These are phyloP conservation scores for Triangularia verruculosa DNA, from an alignment of 2,329 filamentous ascomycete genomes.

Conservation along the genomic window DNA sequence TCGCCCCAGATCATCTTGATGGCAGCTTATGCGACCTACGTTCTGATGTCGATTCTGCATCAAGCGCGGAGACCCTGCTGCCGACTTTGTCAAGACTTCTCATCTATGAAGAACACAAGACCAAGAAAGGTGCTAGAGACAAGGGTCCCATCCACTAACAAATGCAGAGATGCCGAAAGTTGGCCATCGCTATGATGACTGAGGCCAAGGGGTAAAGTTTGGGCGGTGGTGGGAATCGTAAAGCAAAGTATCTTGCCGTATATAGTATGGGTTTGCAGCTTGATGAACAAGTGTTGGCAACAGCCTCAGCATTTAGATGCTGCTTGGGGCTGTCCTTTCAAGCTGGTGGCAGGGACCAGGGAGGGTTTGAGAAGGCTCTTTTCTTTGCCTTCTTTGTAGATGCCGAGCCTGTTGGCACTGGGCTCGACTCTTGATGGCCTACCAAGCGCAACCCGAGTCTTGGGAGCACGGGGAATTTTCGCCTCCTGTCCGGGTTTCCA, in stretches of 20 bases:
- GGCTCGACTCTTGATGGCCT: not conserved
- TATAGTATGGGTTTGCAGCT: slow-evolving; percentile 28
- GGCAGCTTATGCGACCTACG: too few species aligned
- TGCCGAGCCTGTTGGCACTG: not conserved
- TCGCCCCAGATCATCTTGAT: too few species aligned
- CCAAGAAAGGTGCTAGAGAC: not conserved
- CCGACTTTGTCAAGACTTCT: too few species aligned
- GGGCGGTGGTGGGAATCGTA: slow-evolving; percentile 17
- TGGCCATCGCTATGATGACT: not conserved
- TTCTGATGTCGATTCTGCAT: too few species aligned
- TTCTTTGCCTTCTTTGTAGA: not conserved
- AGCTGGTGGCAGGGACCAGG: slow-evolving; percentile 8
- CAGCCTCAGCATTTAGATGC: slow-evolving; percentile 4
- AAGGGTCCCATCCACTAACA: not conserved
- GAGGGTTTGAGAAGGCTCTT: not conserved
- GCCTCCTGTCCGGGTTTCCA: not conserved
- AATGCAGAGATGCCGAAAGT: not conserved
- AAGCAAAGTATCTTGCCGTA: slow-evolving; percentile 28
- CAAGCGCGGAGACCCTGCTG: not conserved
- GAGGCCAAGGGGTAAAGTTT: not conserved
- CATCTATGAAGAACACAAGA: not conserved
- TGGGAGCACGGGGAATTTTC: not conserved
- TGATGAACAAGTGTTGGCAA: slow-evolving; percentile 24
- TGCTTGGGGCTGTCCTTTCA: slow-evolving; percentile 11
- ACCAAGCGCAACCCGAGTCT: not conserved